These are phyloP conservation scores for Wallacemonas rigidus DNA, from an alignment of 208 protist species.

Conservation along the genomic window DNA sequence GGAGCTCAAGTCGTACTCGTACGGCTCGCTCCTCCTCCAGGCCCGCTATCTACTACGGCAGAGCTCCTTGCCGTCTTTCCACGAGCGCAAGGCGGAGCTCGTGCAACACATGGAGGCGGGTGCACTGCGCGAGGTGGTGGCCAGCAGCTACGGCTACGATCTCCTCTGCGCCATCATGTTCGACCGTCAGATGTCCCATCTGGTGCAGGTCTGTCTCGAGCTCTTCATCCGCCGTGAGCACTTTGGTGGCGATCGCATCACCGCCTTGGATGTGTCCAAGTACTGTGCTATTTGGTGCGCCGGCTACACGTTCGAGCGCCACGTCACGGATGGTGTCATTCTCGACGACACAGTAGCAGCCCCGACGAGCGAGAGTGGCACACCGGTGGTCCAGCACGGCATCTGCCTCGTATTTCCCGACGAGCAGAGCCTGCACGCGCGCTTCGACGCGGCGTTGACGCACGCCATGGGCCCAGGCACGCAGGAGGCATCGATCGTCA, in stretches of 20 bases:
- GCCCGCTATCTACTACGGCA: conserved; percentile 71
- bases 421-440: conserved; percentile 38
- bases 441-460: conserved; percentile 25
- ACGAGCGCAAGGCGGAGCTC: conserved; percentile 70
- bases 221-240: conserved; percentile 82
- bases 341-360: conserved; percentile 26
- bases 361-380: conserved; percentile 17
- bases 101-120: conserved; percentile 62
- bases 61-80: conserved; percentile 71
- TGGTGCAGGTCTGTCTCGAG: conserved; percentile 72
- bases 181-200: conserved; percentile 68
- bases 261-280: conserved; percentile 67
- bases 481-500: conserved; percentile 38
- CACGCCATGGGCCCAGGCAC: conserved; percentile 33
- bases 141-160: conserved; percentile 69
- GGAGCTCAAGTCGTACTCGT: conserved; percentile 45
- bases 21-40: conserved; percentile 72
- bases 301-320: conserved; percentile 61
- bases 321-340: conserved; percentile 36
- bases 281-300: conserved; percentile 53
- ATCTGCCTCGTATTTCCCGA: conserved; percentile 69
- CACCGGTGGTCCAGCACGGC: conserved; percentile 28
- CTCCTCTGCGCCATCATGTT: conserved; percentile 81
- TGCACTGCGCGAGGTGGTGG: conserved; percentile 44
- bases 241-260: conserved; percentile 64